These are phyloP conservation scores for Aspergillus pseudoglaucus DNA, from an alignment of 2,329 filamentous ascomycete species.

Conservation along the genomic window DNA sequence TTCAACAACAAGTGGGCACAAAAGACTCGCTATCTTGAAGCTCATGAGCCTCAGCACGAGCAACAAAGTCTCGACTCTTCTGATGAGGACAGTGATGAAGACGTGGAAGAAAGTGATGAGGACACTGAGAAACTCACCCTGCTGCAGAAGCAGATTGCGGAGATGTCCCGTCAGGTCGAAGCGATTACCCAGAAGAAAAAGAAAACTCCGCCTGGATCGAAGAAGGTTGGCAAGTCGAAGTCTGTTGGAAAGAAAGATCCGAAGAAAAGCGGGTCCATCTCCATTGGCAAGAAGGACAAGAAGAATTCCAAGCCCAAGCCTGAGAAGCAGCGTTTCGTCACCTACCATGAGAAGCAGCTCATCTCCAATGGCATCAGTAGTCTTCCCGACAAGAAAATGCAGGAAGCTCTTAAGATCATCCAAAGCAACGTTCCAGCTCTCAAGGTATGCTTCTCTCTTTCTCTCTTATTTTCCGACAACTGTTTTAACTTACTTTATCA, in stretches of 20 bases:
- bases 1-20: constrained; percentile 71
- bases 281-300: constrained; percentile 54
- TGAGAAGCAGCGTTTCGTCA: constrained; percentile 59
- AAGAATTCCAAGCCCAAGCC: constrained; percentile 33
- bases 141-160: constrained; percentile 66
- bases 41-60: constrained; percentile 62
- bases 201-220: constrained; percentile 46
- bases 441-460: constrained; percentile 42
- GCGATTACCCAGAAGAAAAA: constrained; percentile 55
- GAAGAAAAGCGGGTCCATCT: constrained; percentile 34
- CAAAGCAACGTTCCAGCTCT: constrained; percentile 73
- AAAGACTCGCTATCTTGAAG: constrained; percentile 74
- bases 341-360: constrained; percentile 77
- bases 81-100: constrained; percentile 66
- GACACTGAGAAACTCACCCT: constrained; percentile 57
- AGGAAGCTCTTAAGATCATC: constrained; percentile 80
- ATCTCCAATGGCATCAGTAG: constrained; percentile 81
- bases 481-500: constrained; percentile 6
- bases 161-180: constrained; percentile 62
- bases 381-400: constrained; percentile 70
- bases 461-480: neutral
- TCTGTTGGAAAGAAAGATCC: constrained; percentile 22
- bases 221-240: constrained; percentile 39
- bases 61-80: constrained; percentile 59
- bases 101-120: constrained; percentile 61